Base-by-base conservation (phyloP, 2,329 filamentous ascomycete species). In the Epicoccum nigrum region DNA sequence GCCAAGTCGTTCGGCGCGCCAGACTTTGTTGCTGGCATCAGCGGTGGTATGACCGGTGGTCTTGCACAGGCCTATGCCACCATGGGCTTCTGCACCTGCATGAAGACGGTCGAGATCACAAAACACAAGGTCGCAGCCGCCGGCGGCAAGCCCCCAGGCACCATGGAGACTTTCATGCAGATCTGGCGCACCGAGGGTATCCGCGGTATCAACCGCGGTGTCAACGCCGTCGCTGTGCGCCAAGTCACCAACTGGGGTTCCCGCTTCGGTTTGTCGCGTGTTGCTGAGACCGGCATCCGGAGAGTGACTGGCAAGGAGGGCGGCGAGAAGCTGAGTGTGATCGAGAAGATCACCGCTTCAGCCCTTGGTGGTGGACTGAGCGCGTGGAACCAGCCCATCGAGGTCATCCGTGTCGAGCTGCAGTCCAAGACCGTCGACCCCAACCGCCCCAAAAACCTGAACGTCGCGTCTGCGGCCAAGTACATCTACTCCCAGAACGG, bases 31-130 rank as follows among this genome's bases (percentile, higher is more conserved):
- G 86, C 87, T 64, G 94, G 94, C 73, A 97, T 99, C 79, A 74
- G 82, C 25, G 94, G 94, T 70, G 94, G 94, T 77, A 91, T 99
- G 82, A 83, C 86, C 17, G 94, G 94, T 74, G 94, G 94, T 83
- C 86, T 99, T 53, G 94, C 93, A 38, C 94, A 99, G 81, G 94
- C 94, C 54, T 99, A 99, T 76, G 94, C 94, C 62, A 99, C 94
- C 75, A 99, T 99, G 93, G 94, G 94, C 65, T 99, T 99, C 86
- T 99, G 94, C 80, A 99, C 94, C 56, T 99, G 94, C 85, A 99
- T 99, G 94, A 99, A 99, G 87, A 99, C 94, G 59, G 94, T 97
- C 63, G 94, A 99, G 79, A 99, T 99, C 79, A 99, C 94, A 72
- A 95, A 97, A 81, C 89, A 94, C 83, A 97, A 97, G 85, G 82